Percentiles rank a stretch among this genome's conserved stretches.
Evolutionary conservation across 148 eudicot species (phyloP).

Genomic region (Pouteria glomerata): DNA sequence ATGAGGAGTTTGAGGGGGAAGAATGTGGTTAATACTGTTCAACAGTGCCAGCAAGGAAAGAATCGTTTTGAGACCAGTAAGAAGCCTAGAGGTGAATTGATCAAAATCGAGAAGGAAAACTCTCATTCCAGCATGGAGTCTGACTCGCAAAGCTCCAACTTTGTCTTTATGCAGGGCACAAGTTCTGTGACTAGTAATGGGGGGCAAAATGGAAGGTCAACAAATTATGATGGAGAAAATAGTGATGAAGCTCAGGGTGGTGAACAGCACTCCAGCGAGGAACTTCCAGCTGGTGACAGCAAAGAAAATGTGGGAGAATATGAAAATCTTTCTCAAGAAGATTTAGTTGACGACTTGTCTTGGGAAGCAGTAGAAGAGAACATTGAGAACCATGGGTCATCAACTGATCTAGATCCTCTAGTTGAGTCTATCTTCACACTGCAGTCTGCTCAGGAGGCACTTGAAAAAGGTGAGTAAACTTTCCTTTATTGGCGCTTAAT

Average conservation of each 20-base stretch:
- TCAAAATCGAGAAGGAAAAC: constrained; percentile 56
- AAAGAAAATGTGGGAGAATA: constrained; percentile 19
- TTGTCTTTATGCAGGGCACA: constrained; percentile 54
- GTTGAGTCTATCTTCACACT: constrained; percentile 47
- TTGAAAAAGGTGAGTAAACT: constrained; percentile 54
- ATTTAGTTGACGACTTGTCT: constrained; percentile 30
- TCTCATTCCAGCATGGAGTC: constrained; percentile 79
- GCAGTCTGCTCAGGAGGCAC: constrained; percentile 73
- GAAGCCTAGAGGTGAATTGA: constrained; percentile 49
- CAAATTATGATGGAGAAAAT: constrained; percentile 33
- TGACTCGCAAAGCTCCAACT: constrained; percentile 64
- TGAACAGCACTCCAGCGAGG: constrained; percentile 26
- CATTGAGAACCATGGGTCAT: constrained; percentile 30
- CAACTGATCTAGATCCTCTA: constrained; percentile 52
- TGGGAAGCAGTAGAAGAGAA: constrained; percentile 28
- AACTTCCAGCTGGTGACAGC: constrained; percentile 21
- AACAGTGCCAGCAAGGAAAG: constrained; percentile 27
- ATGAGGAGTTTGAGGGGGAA: constrained; percentile 29
- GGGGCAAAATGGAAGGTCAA: constrained; percentile 31
- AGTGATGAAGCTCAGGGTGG: constrained; percentile 34
- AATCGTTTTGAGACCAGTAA: constrained; percentile 40
- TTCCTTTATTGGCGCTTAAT: background rate
- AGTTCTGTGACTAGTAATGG: constrained; percentile 39
- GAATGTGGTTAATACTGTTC: constrained; percentile 21
- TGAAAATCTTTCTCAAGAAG: constrained; percentile 31